Base-by-base conservation (phyloP, 208 protist genomes). In the Endotrypanum monterogeii region DNA sequence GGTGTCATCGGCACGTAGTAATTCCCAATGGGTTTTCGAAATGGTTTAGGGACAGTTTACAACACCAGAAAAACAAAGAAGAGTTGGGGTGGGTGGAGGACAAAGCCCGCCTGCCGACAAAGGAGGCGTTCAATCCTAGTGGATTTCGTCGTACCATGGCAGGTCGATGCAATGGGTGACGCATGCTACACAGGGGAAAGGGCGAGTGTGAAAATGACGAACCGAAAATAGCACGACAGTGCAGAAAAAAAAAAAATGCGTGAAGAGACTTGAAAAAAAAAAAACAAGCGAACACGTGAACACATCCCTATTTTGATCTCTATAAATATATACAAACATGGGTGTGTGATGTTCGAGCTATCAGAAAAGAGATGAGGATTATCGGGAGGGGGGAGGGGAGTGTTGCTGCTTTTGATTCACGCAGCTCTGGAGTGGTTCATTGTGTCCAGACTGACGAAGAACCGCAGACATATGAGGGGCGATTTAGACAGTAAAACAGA, bases 381-480 rank as follows among this genome's bases (percentile, higher is more conserved):
- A n/a, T 1, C 7, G 52, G 35, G 30, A 62, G 37, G 25, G 11
- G 28, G 3, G 44, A 28, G 16, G 44, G 50, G 44, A 25, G 66
- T 14, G 54, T 12, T n/a, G 11, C 30, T 35, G 9, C 12, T 32
- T n/a, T 23, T 23, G 5, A 32, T 50, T 35, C 25, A 54, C 46
- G 65, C 65, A n/a, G 44, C 46, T 55, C 65, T 69, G 65, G 44
- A 69, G 37, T 69, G 44, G 44, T 28, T 3, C 25, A 69, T 25
- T 69, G 65, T 69, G 65, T 69, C 65, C 65, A 69, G 65, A 35
- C 44, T 55, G 37, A 39, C 65, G 65, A 35, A 30, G 41, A 0
- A 39, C 11, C 1, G 39, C 52, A n/a, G 16, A 41, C 23, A 30
- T 55, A 30, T 18, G 39, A 30, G 28, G 8, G 32, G 55, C 55